Percentiles rank a stretch among this genome's conserved stretches.
phyloP scores from a whole-genome alignment of 176 grass and related monocot species.

The Tillandsia leiboldiana region DNA sequence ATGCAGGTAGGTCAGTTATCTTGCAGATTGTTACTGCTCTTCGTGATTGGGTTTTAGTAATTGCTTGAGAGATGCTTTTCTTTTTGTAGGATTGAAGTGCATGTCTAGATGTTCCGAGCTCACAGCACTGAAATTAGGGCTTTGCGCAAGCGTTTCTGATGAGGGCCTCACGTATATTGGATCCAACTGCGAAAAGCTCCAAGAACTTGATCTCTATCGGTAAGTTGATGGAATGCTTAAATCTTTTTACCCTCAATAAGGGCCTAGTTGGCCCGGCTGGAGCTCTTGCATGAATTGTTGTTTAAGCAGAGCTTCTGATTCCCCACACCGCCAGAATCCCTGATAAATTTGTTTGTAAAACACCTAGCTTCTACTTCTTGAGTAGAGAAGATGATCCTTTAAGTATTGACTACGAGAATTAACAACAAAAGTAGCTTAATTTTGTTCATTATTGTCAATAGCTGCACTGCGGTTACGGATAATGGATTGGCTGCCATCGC shows the following conservation, averaged over 20 bases:
- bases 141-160: conserved; percentile 62
- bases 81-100: conserved; percentile 65
- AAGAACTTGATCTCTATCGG: conserved; percentile 89
- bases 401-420: too few species aligned
- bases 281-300: too few species aligned
- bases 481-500: conserved; percentile 73
- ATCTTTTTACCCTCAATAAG: conserved; percentile 3
- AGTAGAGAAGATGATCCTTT: too few species aligned
- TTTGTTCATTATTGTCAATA: conserved; percentile 8
- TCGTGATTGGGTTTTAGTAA: neutral
- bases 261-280: too few species aligned
- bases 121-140: conserved; percentile 64
- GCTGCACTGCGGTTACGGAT: conserved; percentile 60
- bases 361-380: neutral
- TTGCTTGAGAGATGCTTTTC: neutral
- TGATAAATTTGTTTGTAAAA: neutral
- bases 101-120: conserved; percentile 81
- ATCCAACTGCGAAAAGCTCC: conserved; percentile 54
- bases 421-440: too few species aligned
- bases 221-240: conserved; percentile 21
- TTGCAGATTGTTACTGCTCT: neutral
- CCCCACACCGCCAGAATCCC: neutral
- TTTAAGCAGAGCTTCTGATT: too few species aligned
- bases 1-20: conserved; percentile 32
- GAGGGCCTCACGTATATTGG: conserved; percentile 65